Base-by-base conservation (phyloP, 192 early-diverging fungal species). In the Umbelopsis isabellina region DNA sequence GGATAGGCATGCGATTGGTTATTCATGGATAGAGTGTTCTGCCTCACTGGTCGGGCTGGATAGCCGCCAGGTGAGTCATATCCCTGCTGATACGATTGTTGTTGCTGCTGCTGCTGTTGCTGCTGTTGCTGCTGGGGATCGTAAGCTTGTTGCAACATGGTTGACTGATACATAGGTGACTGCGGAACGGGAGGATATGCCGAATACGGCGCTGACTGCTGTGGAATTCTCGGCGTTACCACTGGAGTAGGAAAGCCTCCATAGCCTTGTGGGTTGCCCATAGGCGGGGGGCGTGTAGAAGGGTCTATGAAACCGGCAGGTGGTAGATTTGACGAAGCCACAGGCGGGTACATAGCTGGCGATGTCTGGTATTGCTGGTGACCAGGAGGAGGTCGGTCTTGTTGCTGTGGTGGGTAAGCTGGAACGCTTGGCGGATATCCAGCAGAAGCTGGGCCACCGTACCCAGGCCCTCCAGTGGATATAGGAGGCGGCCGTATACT, bases 61-160 rank as follows among this genome's bases (percentile, higher is more conserved):
- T 61, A 61, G 3, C 33, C 33, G 13, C 55, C 25, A 7, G 55
- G 3, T 25, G 1, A 18, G 16, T 61, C 55, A 61, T 61, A 61
- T 1, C 25, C 30, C 33, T 27, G 71, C 12, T 46, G 65, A 11
- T 53, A 70, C 9, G 45, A 47, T 37, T 49, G 68, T 23, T 23
- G 70, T 12, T 61, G 55, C 16, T 61, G 51, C 51, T 53, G 53
- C 30, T 58, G 55, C 51, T 53, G 53, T n/a, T n/a, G n/a, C 12
- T 49, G 47, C 3, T 13, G 47, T n/a, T 13, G 47, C 51, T 53
- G 53, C 30, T 58, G 55, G 33, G 55, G 55, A 35, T 61, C 55
- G 25, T n/a, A 61, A 61, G 55, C 25, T 6, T 61, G 55, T 18
- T 61, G 55, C 16, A 61, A 61, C 55, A 61, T 61, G 25, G 27